Base-by-base conservation (phyloP, 2,329 filamentous ascomycete genomes). In the Dothiorella sarmentorum region DNA sequence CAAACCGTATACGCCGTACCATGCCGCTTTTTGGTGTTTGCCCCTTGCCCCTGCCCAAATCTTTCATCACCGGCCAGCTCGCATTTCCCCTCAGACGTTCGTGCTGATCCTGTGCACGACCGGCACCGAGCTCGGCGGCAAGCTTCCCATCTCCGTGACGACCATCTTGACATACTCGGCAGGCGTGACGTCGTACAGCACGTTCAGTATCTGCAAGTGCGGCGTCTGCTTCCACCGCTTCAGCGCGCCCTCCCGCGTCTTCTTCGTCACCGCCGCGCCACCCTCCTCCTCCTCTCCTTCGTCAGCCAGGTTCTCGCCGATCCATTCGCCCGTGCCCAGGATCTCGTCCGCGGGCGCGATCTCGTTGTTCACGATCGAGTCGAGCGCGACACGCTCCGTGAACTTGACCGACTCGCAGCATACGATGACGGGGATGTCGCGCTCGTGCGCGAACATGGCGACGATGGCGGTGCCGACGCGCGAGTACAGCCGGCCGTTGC, bases 341-440 rank as follows among this genome's bases (percentile, higher is more conserved):
- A 89, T 75, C 75, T 90, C 80, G 73, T 88, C 84, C 74, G 90
- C 68, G 72, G 92, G 82, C 75, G 85, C 91, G 62, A 97, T 87
- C 77, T 99, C 94, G 72, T 99, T 99, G 68, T 91, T 87, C 40
- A 94, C 93, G 64, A 97, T 90, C 22, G 91, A 93, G 75, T 97
- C 94, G 13, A 95, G 85, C 6, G 91, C 89, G 10, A 97, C 90
- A 60, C 91, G 87, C 66, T 91, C 86, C 67, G 94, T 89, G 72
- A 97, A 97, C 75, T 97, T 99, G 76, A 97, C 87, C 3, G 89
- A 94, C 77, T 97, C 93, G 73, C 91, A 96, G 60, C 95, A 88
- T 3, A 95, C 90, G 31, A 95, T 86, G 60, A 97, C 90, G 1
- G 90, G 89, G 35, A 92, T 84, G 60, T 88, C 86, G 18, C 85